Evolutionary conservation across 768 basidiomycete genomes (phyloP).

Genomic region (Tricholoma sp.): DNA sequence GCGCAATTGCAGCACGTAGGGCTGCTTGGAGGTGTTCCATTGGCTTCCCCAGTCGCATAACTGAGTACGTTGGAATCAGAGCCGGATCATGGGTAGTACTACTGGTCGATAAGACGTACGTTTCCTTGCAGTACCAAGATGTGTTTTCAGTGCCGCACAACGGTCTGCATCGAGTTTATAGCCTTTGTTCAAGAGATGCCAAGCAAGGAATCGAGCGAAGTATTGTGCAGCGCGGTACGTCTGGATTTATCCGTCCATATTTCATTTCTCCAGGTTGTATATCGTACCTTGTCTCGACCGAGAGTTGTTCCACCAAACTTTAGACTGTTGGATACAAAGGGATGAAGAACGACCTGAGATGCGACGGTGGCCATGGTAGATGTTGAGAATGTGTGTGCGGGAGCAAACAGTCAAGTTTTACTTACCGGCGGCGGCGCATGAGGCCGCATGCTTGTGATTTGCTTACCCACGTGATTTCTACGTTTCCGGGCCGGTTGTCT

Average conservation of each 20-base stretch:
- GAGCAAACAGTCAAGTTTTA: no score
- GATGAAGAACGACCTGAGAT: slow-evolving; percentile 82
- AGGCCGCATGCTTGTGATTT: no score
- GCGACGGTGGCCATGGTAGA: slow-evolving; percentile 46
- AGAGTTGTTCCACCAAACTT: slow-evolving; percentile 76
- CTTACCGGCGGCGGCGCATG: no score
- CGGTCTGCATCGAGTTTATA: slow-evolving; percentile 64
- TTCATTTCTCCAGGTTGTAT: neutral
- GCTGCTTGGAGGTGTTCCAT: slow-evolving; percentile 92
- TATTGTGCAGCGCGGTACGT: slow-evolving; percentile 89
- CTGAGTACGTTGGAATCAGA: slow-evolving; percentile 34
- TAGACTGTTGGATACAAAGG: slow-evolving; percentile 67
- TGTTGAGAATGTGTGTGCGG: no score
- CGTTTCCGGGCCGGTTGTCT: no score
- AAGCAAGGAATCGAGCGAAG: slow-evolving; percentile 83
- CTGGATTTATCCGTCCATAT: slow-evolving; percentile 41
- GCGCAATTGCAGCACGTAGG: slow-evolving; percentile 56
- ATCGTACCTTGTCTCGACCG: slow-evolving; percentile 83
- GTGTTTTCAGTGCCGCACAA: slow-evolving; percentile 81
- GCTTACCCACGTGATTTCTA: no score
- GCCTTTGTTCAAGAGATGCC: slow-evolving; percentile 68
- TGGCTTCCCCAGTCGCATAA: slow-evolving; percentile 90
- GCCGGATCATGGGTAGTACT: neutral
- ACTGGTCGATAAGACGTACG: slow-evolving; percentile 48
- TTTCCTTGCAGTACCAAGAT: slow-evolving; percentile 82